Percentiles rank a stretch among this genome's conserved stretches.
Evolutionary conservation across 306 rosid species (phyloP).

Genomic region (Vigna reflexopilosa): DNA sequence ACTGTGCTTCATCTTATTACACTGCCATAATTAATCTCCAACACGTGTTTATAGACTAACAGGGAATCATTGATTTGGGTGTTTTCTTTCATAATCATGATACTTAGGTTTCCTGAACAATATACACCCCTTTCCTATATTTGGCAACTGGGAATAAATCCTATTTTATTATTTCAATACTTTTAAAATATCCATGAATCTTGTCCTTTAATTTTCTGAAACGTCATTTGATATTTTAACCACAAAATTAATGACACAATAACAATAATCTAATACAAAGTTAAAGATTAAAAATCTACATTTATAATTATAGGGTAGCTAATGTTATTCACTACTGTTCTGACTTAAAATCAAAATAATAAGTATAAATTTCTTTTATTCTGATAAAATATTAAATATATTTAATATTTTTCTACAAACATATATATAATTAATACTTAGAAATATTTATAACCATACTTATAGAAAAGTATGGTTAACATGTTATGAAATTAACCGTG

Average conservation of each 20-base stretch:
- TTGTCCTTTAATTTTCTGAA: neutral
- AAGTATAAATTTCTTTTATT: too few relatives aligned
- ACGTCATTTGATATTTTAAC: neutral
- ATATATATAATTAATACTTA: too few relatives aligned
- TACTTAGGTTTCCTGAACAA: neutral
- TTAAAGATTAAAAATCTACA: neutral
- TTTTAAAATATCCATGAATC: neutral
- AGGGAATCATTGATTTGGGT: neutral
- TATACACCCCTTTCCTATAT: neutral
- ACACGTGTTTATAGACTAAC: conserved; percentile 2
- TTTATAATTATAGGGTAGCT: neutral
- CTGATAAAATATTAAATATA: too few relatives aligned
- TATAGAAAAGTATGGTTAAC: too few relatives aligned
- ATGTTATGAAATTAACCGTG: too few relatives aligned
- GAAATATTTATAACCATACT: too few relatives aligned
- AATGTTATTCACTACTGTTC: neutral
- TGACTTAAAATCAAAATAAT: too few relatives aligned
- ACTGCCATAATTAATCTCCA: neutral
- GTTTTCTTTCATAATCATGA: neutral
- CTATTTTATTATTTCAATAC: neutral
- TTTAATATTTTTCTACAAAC: neutral
- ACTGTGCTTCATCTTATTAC: neutral
- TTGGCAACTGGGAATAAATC: neutral
- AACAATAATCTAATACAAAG: too few relatives aligned
- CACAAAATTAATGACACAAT: neutral